These are phyloP conservation scores for Laguncularia racemosa DNA, from an alignment of 345 rosid genomes.

Conservation along the genomic window DNA sequence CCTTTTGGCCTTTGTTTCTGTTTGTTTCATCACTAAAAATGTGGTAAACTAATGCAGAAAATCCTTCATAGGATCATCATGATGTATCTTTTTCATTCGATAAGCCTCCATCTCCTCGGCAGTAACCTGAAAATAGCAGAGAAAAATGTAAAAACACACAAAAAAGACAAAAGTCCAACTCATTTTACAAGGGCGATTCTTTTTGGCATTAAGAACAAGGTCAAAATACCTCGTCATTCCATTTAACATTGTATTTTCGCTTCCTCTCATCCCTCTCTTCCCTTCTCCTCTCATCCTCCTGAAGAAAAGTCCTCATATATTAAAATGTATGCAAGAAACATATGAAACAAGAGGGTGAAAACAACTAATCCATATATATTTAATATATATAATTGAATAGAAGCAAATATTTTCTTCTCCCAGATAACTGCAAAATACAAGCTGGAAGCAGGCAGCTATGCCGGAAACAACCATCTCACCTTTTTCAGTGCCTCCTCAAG, in stretches of 20 bases:
- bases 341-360: too few relatives aligned
- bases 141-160: background rate
- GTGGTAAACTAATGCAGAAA: slow-evolving; percentile 19
- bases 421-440: background rate
- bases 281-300: slow-evolving; percentile 51
- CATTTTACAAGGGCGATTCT: background rate
- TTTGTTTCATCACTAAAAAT: too few relatives aligned
- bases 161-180: background rate
- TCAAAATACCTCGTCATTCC: slow-evolving; percentile 44
- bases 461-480: slow-evolving; percentile 19
- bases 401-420: background rate
- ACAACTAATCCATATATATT: too few relatives aligned
- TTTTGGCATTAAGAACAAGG: background rate
- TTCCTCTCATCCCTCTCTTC: slow-evolving; percentile 60
- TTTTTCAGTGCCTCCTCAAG: slow-evolving; percentile 60
- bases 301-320: background rate
- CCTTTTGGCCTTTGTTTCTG: too few relatives aligned
- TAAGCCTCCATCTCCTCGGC: slow-evolving; percentile 77
- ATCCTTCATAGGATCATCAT: slow-evolving; percentile 66
- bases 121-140: slow-evolving; percentile 34
- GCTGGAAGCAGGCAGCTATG: too few relatives aligned
- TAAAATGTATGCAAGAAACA: too few relatives aligned
- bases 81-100: slow-evolving; percentile 64
- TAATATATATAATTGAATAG: too few relatives aligned
- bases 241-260: slow-evolving; percentile 54